Percentiles rank a stretch among this genome's conserved stretches.
phyloP scores from a whole-genome alignment of 345 rosid species.

The Brassica nigra region DNA sequence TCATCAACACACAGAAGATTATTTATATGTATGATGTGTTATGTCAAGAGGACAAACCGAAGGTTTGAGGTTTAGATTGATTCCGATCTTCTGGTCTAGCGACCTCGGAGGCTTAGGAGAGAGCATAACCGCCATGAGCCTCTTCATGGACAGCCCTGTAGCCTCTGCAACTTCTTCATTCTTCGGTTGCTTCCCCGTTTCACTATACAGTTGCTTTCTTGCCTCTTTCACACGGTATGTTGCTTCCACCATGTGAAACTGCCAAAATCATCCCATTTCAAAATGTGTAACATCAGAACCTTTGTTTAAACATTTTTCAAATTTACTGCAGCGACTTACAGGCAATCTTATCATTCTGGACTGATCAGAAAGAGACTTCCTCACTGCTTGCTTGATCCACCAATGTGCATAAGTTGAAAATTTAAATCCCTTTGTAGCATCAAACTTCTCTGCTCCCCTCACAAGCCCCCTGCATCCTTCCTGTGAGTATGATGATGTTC shows the following conservation, averaged over 20 bases:
- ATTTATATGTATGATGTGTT: too few relatives aligned
- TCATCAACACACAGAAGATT: too few relatives aligned
- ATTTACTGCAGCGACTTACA: slow-evolving; percentile 44
- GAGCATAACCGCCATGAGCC: slow-evolving; percentile 71
- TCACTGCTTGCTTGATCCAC: slow-evolving; percentile 96
- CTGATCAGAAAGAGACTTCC: slow-evolving; percentile 88
- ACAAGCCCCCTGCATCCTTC: slow-evolving; percentile 97
- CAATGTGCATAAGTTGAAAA: slow-evolving; percentile 98
- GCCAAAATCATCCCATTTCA: slow-evolving; percentile 29
- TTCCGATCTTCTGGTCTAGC: slow-evolving; percentile 86
- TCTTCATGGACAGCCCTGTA: slow-evolving; percentile 87
- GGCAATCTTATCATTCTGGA: slow-evolving; percentile 87
- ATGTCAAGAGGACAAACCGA: slow-evolving; percentile 49
- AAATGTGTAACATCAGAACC: slow-evolving; percentile 18
- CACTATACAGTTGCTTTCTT: slow-evolving; percentile 65
- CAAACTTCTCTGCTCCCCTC: slow-evolving; percentile 90
- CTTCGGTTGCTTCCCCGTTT: slow-evolving; percentile 70
- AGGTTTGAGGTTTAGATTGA: slow-evolving; percentile 77
- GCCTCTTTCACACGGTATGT: slow-evolving; percentile 90
- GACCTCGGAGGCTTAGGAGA: slow-evolving; percentile 85
- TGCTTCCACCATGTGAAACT: slow-evolving; percentile 98
- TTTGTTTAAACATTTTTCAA: not conserved
- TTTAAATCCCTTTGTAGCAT: slow-evolving; percentile 92
- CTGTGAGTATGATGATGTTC: slow-evolving; percentile 34
- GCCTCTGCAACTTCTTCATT: slow-evolving; percentile 88